Conservation (phyloP, 805 yeast genomes). For the Saturnispora hagleri region DNA sequence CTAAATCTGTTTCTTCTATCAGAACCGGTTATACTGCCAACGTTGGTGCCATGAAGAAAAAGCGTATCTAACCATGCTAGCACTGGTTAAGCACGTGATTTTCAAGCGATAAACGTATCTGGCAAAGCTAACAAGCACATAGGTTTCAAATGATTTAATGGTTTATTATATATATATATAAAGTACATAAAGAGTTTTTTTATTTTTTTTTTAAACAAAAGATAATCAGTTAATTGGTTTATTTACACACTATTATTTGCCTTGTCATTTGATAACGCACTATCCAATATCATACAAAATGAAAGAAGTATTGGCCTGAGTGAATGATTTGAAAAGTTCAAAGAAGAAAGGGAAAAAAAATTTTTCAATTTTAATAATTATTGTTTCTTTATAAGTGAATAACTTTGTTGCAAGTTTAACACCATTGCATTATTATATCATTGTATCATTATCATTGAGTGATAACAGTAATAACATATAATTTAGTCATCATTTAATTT, state of each 20-base stretch:
- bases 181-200: not conserved
- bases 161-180: not conserved
- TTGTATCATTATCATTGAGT: not conserved
- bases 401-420: not conserved
- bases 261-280: no score
- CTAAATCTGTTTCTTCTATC: slow-evolving; percentile 93
- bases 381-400: not conserved
- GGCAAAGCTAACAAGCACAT: not conserved
- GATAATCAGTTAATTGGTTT: not conserved
- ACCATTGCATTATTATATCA: not conserved
- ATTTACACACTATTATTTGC: no score
- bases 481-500: not conserved
- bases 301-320: not conserved
- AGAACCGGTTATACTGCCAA: slow-evolving; percentile 99
- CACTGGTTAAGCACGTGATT: not conserved
- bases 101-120: not conserved
- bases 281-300: no score
- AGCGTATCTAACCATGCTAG: slow-evolving; percentile 22
- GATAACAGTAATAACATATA: not conserved
- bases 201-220: not conserved
- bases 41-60: slow-evolving; percentile 67
- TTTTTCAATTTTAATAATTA: not conserved
- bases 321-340: not conserved
- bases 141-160: not conserved
- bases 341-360: not conserved